Conservation (phyloP, 805 yeast species). For the Yamadazyma tumulicola region DNA sequence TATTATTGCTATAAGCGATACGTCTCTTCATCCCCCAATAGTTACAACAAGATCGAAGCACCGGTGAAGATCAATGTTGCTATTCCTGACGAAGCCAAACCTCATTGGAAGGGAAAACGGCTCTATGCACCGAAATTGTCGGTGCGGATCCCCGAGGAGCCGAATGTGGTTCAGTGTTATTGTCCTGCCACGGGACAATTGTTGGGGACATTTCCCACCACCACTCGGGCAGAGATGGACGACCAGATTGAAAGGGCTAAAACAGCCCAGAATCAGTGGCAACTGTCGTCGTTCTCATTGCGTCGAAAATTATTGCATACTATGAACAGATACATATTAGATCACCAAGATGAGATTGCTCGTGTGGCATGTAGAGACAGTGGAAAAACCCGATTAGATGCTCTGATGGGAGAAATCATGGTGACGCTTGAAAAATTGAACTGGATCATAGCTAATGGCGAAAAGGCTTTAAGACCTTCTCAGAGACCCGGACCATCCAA, state of each 20-base stretch:
- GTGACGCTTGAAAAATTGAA: constrained; percentile 90
- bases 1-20: constrained; percentile 35
- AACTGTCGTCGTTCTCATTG: constrained; percentile 52
- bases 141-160: constrained; percentile 57
- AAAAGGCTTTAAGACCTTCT: constrained; percentile 62
- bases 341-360: constrained; percentile 83
- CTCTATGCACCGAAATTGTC: constrained; percentile 55
- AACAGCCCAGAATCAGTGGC: constrained; percentile 53
- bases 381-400: constrained; percentile 94
- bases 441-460: constrained; percentile 88
- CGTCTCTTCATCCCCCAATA: constrained; percentile 35
- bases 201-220: constrained; percentile 67
- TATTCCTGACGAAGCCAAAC: constrained; percentile 73
- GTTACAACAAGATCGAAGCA: constrained; percentile 40
- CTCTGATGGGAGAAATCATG: constrained; percentile 93
- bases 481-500: constrained; percentile 85
- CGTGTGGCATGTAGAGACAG: constrained; percentile 94
- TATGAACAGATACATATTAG: constrained; percentile 64
- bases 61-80: constrained; percentile 50
- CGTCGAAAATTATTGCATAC: constrained; percentile 72
- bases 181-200: constrained; percentile 97
- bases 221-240: constrained; percentile 71
- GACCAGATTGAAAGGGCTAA: constrained; percentile 49
- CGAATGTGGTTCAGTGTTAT: constrained; percentile 70
- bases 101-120: constrained; percentile 90